Percentiles rank a stretch among this genome's conserved stretches.
Conservation (phyloP, 2,329 filamentous ascomycete species). For the Fusarium chlamydosporum region DNA sequence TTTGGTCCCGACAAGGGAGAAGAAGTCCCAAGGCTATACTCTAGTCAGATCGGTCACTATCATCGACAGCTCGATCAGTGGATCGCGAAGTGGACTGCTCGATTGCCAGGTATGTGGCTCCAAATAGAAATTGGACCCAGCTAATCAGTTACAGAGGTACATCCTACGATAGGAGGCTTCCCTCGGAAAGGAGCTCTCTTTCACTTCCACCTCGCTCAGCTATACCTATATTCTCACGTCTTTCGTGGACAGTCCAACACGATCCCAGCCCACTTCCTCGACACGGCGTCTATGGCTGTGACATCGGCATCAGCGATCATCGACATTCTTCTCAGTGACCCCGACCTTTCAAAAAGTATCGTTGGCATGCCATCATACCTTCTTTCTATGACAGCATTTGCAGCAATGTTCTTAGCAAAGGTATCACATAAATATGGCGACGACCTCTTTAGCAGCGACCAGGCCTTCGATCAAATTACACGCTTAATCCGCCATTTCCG, state of each 20-base stretch:
- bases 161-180: slow-evolving; percentile 56
- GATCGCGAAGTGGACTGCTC: slow-evolving; percentile 55
- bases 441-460: slow-evolving; percentile 56
- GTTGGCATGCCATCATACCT: slow-evolving; percentile 65
- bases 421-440: slow-evolving; percentile 60
- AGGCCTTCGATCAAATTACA: slow-evolving; percentile 57
- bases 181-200: slow-evolving; percentile 58
- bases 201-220: slow-evolving; percentile 60
- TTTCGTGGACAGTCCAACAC: slow-evolving; percentile 57
- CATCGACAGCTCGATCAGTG: slow-evolving; percentile 57
- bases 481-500: slow-evolving; percentile 59
- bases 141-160: slow-evolving; percentile 48
- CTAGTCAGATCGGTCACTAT: slow-evolving; percentile 60
- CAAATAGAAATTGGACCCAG: accelerated
- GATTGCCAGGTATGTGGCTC: slow-evolving; percentile 49
- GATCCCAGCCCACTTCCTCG: slow-evolving; percentile 54
- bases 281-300: slow-evolving; percentile 53
- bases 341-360: slow-evolving; percentile 58
- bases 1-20: slow-evolving; percentile 70
- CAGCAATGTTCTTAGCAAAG: slow-evolving; percentile 66
- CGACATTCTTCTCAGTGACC: slow-evolving; percentile 60
- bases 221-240: slow-evolving; percentile 60
- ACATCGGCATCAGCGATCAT: slow-evolving; percentile 60
- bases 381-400: slow-evolving; percentile 67
- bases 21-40: slow-evolving; percentile 64